These are phyloP conservation scores for Dipodascopsis tothii DNA, from an alignment of 805 yeast species.

Conservation along the genomic window DNA sequence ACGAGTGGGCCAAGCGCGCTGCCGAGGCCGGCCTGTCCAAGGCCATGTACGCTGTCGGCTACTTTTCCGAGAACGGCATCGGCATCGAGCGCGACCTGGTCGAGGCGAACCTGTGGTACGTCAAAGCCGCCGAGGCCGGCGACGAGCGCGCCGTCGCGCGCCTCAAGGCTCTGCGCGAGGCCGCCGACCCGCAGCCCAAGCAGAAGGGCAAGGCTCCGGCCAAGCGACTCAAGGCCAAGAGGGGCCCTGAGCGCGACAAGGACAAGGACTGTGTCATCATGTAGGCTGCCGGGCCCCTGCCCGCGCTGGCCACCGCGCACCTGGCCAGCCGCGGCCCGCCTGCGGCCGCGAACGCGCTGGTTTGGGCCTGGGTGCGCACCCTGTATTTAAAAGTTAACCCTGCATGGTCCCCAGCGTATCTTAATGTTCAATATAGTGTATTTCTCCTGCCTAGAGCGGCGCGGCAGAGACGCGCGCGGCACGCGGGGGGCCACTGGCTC, in stretches of 20 bases:
- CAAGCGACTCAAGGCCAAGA: background rate
- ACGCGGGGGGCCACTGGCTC: too few species aligned
- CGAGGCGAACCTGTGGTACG: conserved; percentile 68
- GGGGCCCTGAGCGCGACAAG: background rate
- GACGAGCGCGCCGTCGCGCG: conserved; percentile 44
- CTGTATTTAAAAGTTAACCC: too few species aligned
- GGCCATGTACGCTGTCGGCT: conserved; percentile 80
- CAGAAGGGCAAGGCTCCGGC: background rate
- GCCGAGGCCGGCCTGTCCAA: conserved; percentile 67
- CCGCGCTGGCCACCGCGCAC: too few species aligned
- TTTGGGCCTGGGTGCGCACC: too few species aligned
- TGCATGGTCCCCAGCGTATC: too few species aligned
- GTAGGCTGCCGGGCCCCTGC: too few species aligned
- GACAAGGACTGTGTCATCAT: conserved; percentile 17
- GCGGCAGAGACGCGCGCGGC: too few species aligned
- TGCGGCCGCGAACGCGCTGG: too few species aligned
- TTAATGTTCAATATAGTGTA: too few species aligned
- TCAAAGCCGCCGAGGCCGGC: conserved; percentile 59
- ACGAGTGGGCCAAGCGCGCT: conserved; percentile 87
- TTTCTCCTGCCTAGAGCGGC: too few species aligned
- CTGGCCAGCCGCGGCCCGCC: too few species aligned
- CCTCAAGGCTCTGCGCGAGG: conserved; percentile 8
- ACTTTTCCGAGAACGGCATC: conserved; percentile 77
- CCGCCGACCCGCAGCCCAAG: conserved; percentile 7
- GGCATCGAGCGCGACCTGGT: conserved; percentile 60